Base-by-base conservation (phyloP, 192 early-diverging fungal genomes). In the Mortierella antarctica region DNA sequence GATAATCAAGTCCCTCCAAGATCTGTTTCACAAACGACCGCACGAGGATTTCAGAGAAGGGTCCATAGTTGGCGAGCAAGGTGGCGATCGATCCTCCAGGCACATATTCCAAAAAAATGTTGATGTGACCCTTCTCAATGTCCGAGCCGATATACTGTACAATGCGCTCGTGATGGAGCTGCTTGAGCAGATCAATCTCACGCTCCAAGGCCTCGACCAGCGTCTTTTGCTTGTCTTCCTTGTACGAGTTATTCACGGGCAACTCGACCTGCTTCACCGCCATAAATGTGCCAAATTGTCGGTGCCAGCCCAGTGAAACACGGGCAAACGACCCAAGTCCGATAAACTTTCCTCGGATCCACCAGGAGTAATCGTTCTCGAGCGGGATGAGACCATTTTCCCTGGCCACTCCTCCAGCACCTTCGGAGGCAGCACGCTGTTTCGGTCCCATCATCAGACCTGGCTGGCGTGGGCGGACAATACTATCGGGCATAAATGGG, bases 21-120 rank as follows among this genome's bases (percentile, higher is more conserved):
- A 97, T 97, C 86, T 99, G 98, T 56, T 86, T 88, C 15, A 96
- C 93, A 81, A 97, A 93, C 20, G 90, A 93, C 51, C 91, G 88
- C 13, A 96, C 93, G 48, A 98, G 75, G 0, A 89, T 83, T 74
- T 95, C 95, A 54, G 93, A 91, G 77, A 97, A 96, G 46, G 92
- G 91, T 17, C 97, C 97, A 84, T 93, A 96, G 67, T 89, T 92
- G 10, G 92, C 88, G 65, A 99, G 79, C 48, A 95, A 82, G 11
- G 93, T 92, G 8, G 96, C 90, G 42, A 99, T 91, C 5, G 97
- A 98, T 2, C 98, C 98, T 62, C 98, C 98, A 51, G 96, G 94
- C 12, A 99, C 96, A 79, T 99, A 99, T 72, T 99, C 97, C 44
- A 99, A 81, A 67, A 98, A 99, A 57, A 99, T 97, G 73, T 94